Conservation (phyloP, 2,329 filamentous ascomycete genomes). For the Trichoderma gracile region DNA sequence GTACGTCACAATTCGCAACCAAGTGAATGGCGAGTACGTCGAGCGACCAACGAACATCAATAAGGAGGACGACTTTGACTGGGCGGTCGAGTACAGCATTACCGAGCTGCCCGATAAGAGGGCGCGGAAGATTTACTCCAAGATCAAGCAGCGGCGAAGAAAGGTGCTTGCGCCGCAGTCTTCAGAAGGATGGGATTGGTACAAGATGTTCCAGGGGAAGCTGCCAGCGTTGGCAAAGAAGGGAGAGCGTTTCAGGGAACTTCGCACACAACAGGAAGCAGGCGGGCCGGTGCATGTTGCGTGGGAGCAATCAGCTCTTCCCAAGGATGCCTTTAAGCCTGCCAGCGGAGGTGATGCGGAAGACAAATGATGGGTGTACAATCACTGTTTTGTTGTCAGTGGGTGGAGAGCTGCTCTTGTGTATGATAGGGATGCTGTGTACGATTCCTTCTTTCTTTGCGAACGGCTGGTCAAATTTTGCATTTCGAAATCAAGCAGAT, state of each 20-base stretch:
- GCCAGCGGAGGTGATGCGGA: background rate
- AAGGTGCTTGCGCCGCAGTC: constrained; percentile 47
- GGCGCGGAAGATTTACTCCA: constrained; percentile 55
- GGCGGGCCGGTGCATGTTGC: constrained; percentile 50
- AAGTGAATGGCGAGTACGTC: constrained; percentile 66
- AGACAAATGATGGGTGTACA: background rate
- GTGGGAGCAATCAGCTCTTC: constrained; percentile 42
- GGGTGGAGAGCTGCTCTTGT: background rate
- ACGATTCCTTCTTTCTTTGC: background rate
- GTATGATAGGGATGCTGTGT: background rate
- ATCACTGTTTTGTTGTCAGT: background rate
- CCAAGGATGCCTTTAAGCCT: background rate
- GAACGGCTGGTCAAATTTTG: background rate
- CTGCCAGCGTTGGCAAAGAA: constrained; percentile 46
- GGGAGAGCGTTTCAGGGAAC: constrained; percentile 60
- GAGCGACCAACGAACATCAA: constrained; percentile 56
- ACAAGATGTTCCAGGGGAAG: constrained; percentile 48
- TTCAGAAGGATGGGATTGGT: constrained; percentile 47
- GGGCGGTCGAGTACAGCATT: constrained; percentile 78
- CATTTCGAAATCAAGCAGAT: background rate
- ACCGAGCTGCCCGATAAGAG: constrained; percentile 56
- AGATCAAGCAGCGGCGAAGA: constrained; percentile 58
- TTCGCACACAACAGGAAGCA: constrained; percentile 55
- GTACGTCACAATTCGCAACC: constrained; percentile 71
- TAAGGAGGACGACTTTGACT: constrained; percentile 45